phyloP scores from a whole-genome alignment of 2,329 filamentous ascomycete genomes.

The Trichophyton equinum region DNA sequence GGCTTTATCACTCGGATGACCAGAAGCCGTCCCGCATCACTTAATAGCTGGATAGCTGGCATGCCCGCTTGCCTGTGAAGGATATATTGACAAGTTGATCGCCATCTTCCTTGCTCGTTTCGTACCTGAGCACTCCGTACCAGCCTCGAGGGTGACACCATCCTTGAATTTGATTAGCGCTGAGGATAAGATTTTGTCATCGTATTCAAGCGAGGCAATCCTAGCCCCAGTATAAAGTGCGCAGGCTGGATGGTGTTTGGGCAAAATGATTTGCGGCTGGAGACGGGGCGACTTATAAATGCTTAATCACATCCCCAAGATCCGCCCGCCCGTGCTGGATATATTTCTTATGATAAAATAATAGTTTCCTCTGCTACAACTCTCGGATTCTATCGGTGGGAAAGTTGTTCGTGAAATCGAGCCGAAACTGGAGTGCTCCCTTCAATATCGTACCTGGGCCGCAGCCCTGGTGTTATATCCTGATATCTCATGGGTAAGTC shows the following conservation, averaged over 20 bases:
- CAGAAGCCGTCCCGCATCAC: background rate
- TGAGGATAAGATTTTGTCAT: background rate
- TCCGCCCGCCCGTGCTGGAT: background rate
- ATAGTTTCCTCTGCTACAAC: background rate
- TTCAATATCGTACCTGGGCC: background rate
- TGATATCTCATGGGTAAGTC: background rate
- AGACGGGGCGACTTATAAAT: constrained; percentile 1
- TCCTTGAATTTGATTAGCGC: background rate
- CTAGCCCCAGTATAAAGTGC: background rate
- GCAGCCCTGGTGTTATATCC: background rate
- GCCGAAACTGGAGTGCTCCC: background rate
- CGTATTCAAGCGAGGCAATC: constrained; percentile 3
- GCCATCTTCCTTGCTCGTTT: background rate
- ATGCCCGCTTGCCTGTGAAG: background rate
- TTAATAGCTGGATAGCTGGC: background rate
- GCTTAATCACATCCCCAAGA: background rate
- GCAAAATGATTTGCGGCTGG: background rate
- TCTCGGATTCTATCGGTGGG: background rate
- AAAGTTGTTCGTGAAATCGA: background rate
- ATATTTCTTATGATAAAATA: background rate
- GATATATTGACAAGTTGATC: background rate
- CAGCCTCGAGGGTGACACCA: background rate
- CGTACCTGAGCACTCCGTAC: background rate
- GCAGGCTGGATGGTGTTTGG: background rate
- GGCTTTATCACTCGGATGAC: background rate